A percentile compares a stretch with the other conserved stretches of the same genome.
These are phyloP conservation scores for Cladosporium oxysporum DNA, from an alignment of 2,329 filamentous ascomycete species.

Conservation along the genomic window DNA sequence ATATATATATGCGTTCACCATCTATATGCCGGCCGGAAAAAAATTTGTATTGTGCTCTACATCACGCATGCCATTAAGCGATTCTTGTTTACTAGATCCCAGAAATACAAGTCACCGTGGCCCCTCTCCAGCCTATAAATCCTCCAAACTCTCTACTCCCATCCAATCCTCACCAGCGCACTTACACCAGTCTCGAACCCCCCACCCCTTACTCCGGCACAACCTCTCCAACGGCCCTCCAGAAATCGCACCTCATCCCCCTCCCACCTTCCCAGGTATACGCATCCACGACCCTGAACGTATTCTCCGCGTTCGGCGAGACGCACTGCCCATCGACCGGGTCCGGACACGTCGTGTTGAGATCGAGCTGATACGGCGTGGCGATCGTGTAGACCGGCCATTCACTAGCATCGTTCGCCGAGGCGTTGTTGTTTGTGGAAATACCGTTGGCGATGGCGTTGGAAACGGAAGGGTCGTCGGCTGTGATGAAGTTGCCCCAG, in stretches of 20 bases:
- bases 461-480: background rate
- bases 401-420: background rate
- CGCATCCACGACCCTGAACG: constrained; percentile 46
- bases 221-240: constrained; percentile 33
- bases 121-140: background rate
- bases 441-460: background rate
- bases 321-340: background rate
- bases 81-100: too few species aligned
- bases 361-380: background rate
- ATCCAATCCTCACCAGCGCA: background rate
- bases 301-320: constrained; percentile 36
- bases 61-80: background rate
- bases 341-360: background rate
- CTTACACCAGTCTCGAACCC: background rate
- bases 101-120: too few species aligned
- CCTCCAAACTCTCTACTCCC: too few species aligned
- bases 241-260: constrained; percentile 50
- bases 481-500: background rate
- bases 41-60: background rate
- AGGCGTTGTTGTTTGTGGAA: background rate
- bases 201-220: background rate
- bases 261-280: constrained; percentile 52
- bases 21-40: too few species aligned
- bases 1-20: too few species aligned
- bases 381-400: background rate